Base-by-base conservation (phyloP, 2,329 filamentous ascomycete genomes). In the Hypoxylon sp. region DNA sequence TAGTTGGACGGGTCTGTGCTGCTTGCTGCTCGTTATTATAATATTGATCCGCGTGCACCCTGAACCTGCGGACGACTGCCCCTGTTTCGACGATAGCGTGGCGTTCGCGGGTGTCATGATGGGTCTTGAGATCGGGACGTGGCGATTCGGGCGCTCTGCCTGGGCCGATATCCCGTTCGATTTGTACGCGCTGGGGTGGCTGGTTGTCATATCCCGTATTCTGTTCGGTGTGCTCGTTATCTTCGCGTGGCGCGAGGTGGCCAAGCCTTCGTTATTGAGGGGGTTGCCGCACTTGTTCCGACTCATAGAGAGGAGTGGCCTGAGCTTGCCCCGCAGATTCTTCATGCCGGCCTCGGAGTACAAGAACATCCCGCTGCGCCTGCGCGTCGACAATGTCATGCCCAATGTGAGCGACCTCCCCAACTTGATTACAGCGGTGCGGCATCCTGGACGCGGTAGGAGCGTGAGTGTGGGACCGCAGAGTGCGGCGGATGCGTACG, bases 41-140 rank as follows among this genome's bases (percentile, higher is more conserved):
- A 82, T 91, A 6, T 85, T 97, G 6, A 92, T 98, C 24, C 90
- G 95, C 63, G 90, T 98, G 32, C 95, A 99, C 76, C 96, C 96
- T 0, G 96, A 99, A 76, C 96, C 96, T 0, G 96, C 94, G 1
- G 96, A 99, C 78, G 93, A 98, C 78, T 99, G 96, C 73, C 95
- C 95, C 3, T 98, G 95, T 79, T 98, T 97, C 77, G 95, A 98
- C 78, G 95, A 98, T 81, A 97, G 93, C 74, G 93, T 98, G 53
- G 91, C 94, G 2, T 98, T 98, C 80, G 91, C 93, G 19, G 95
- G 93, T 1, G 94, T 98, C 21, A 86, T 97, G 60, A 92, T 98
- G 74, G 96, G 96, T 0, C 84, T 93, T 51, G 92, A 97, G 75
- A 81, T 92, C 66, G 95, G 92, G 8, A 91, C 89, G 6, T 98